Evolutionary conservation across 257 asterid species (phyloP).

Genomic region (Solanum ossicruentum): DNA sequence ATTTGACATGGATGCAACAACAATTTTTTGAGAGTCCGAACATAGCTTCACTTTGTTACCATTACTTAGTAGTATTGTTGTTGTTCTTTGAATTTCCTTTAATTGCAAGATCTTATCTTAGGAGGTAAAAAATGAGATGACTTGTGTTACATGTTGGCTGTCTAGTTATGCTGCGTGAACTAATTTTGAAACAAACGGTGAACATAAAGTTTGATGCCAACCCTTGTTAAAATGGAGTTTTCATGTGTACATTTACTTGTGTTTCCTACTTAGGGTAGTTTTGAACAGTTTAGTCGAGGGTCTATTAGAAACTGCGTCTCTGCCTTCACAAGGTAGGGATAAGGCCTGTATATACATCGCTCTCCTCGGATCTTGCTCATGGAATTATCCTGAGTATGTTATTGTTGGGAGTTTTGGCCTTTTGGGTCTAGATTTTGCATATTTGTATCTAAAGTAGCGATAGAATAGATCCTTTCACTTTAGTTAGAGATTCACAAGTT

Average conservation of each 20-base stretch:
- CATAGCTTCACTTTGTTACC: not conserved
- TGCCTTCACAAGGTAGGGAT: not conserved
- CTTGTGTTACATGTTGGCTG: not conserved
- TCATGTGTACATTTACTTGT: not conserved
- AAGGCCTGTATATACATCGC: accelerated
- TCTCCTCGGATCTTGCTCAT: not conserved
- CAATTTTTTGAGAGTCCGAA: not conserved
- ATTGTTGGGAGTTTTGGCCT: too few relatives aligned
- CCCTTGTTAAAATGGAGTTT: not conserved
- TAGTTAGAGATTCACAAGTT: too few relatives aligned
- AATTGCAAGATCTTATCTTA: not conserved
- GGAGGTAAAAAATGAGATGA: not conserved
- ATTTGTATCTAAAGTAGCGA: too few relatives aligned
- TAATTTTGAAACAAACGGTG: not conserved
- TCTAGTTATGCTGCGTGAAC: not conserved
- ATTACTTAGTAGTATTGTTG: not conserved
- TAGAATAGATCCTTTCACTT: too few relatives aligned
- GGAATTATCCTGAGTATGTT: not conserved
- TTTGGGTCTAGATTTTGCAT: too few relatives aligned
- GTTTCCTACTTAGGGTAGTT: not conserved
- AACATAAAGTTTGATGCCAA: not conserved
- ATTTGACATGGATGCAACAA: not conserved
- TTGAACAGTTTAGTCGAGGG: not conserved
- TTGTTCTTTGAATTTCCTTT: not conserved
- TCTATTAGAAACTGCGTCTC: too few relatives aligned